Evolutionary conservation across 148 eudicot species (phyloP), one percentile per base, ranked within the genome.

Genomic region (Tetragonia tetragonoides): DNA sequence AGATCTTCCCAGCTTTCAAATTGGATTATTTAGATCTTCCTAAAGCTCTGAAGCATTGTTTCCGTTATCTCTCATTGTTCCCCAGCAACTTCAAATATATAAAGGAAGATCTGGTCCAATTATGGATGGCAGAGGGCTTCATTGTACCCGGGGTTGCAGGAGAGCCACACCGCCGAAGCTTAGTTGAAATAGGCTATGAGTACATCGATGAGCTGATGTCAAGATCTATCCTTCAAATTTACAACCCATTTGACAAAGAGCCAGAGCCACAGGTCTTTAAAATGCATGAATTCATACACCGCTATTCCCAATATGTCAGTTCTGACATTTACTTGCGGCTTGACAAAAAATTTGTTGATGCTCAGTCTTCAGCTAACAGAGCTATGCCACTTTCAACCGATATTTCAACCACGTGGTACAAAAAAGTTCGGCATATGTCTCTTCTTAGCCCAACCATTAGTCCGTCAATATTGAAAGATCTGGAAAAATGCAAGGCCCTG

Each of bases 21-120:
- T 41, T 66, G 38, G 66, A 66, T 17, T 79, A 73, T 66, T 73
- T 77, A 23, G 56, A 66, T 65, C 65, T 65, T 18, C 56, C 77
- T 23, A 10, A 38, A 20, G 38, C 37, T 65, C 41, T 79, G 53
- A 79, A 62, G 40, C 65, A 79, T 17, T 40, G 54, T 37, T 73
- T 71, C 53, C 72, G 71, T 16, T 79, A 79, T n/a, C 65, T 79
- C 63, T 66, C 82, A 17, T 77, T 79, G 7, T 79, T 79, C 57
- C 73, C 77, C 3, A 2, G 16, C 11, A 18, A 18, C 12, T 65
- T 49, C 49, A 66, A 64, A 1, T 73, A 64, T 28, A 74, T 38
- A 17, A 60, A 75, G 68, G 69, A 75, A 34, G 78, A 66, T 21
- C 49, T 80, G 62, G 49, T 68, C 28, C 70, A 15, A 17, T 23